Percentiles rank a stretch among this genome's conserved stretches.
Evolutionary conservation across 2,329 filamentous ascomycete species (phyloP).

Genomic region (Penicillium sp.): DNA sequence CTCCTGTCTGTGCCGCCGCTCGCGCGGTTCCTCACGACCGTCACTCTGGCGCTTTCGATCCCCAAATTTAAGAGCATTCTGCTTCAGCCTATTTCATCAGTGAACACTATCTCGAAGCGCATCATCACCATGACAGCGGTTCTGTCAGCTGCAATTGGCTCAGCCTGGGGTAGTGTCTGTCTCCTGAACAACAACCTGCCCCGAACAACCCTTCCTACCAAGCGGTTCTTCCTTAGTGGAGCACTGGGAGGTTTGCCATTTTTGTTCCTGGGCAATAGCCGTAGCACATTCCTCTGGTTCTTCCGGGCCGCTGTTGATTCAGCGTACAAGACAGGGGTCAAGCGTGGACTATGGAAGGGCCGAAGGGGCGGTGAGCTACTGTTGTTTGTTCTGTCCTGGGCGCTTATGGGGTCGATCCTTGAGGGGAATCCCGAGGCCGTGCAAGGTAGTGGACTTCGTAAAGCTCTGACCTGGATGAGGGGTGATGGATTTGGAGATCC

Average conservation of each 20-base stretch:
- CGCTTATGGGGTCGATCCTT: slow-evolving; percentile 73
- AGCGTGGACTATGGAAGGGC: slow-evolving; percentile 82
- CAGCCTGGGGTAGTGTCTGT: slow-evolving; percentile 85
- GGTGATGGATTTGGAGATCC: slow-evolving; percentile 75
- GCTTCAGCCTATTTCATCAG: slow-evolving; percentile 63
- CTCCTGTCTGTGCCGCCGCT: slow-evolving; percentile 77
- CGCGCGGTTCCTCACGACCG: slow-evolving; percentile 65
- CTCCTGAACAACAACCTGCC: slow-evolving; percentile 81
- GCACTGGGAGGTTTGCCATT: slow-evolving; percentile 76
- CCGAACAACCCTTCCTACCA: slow-evolving; percentile 69
- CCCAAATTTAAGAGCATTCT: slow-evolving; percentile 67
- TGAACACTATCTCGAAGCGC: slow-evolving; percentile 64
- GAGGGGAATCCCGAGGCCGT: slow-evolving; percentile 69
- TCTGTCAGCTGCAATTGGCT: slow-evolving; percentile 77
- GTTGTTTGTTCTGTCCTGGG: slow-evolving; percentile 76
- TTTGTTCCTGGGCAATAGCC: slow-evolving; percentile 61
- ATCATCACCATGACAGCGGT: slow-evolving; percentile 76
- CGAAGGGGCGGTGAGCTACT: slow-evolving; percentile 79
- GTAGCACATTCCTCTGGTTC: slow-evolving; percentile 74
- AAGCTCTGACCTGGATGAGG: slow-evolving; percentile 69
- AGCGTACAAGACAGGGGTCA: slow-evolving; percentile 90
- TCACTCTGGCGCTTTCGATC: slow-evolving; percentile 67
- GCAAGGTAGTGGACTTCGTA: slow-evolving; percentile 64
- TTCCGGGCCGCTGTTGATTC: slow-evolving; percentile 76
- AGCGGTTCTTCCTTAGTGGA: slow-evolving; percentile 86